These are phyloP conservation scores for Trebouxia gelatinosa DNA, from an alignment of 163 green algal species.

Conservation along the genomic window DNA sequence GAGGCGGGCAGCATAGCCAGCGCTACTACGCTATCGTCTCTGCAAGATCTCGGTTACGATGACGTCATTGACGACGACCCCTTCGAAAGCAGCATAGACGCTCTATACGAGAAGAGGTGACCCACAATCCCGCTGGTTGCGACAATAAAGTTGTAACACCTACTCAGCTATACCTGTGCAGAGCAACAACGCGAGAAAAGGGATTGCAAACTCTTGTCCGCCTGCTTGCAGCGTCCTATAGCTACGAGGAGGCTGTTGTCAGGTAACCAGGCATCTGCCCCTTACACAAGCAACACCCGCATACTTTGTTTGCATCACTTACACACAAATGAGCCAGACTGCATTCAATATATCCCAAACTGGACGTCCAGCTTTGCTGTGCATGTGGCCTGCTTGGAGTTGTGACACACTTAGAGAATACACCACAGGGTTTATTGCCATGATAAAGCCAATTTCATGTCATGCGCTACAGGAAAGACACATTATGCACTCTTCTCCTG, in stretches of 20 bases:
- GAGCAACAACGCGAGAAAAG: constrained; percentile 32
- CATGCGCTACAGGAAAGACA: constrained; percentile 37
- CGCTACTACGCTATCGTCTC: constrained; percentile 1
- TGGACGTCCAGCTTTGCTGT: not conserved
- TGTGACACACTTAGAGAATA: not conserved
- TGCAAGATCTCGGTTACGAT: not conserved
- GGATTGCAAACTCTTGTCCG: constrained; percentile 27
- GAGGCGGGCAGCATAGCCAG: constrained; percentile 2
- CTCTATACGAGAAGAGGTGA: constrained; percentile 53
- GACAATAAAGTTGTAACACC: not conserved
- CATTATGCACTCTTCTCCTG: constrained; percentile 38
- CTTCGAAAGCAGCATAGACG: constrained; percentile 41
- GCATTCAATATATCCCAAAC: no score
- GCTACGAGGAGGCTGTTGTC: constrained; percentile 38
- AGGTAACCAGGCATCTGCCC: constrained; percentile 2
- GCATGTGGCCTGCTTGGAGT: not conserved
- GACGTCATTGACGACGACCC: constrained; percentile 34
- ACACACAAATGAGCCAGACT: no score
- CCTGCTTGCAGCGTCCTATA: constrained; percentile 23
- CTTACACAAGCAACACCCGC: no score
- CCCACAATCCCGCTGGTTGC: no score
- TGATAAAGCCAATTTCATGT: constrained; percentile 1
- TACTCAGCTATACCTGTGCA: constrained; percentile 27
- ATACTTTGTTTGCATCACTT: no score
- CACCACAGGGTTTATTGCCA: constrained; percentile 16